These are phyloP conservation scores for Spathaspora arborariae DNA, from an alignment of 805 yeast species.

Conservation along the genomic window DNA sequence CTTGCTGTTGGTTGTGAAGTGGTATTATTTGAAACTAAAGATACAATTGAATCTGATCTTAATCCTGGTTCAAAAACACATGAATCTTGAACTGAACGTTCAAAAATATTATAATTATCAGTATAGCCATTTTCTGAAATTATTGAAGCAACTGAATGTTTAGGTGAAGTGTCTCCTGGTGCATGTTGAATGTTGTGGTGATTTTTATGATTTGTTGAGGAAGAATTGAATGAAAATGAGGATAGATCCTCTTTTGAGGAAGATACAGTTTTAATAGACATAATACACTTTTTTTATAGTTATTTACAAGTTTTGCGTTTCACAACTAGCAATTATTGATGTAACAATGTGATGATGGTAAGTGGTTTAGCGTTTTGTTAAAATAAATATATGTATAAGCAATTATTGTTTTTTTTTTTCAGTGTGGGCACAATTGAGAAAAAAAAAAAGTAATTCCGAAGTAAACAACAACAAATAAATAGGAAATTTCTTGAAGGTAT, in stretches of 20 bases:
- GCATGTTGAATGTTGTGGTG: background rate
- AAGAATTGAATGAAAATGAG: slow-evolving; percentile 16
- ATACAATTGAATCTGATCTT: slow-evolving; percentile 8
- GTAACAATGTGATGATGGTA: background rate
- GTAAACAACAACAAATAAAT: background rate
- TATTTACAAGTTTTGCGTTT: background rate
- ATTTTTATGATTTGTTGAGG: slow-evolving; percentile 3
- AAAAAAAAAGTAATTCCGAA: background rate
- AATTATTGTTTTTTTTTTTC: background rate
- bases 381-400: background rate
- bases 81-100: slow-evolving; percentile 39
- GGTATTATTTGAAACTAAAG: slow-evolving; percentile 2
- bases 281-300: background rate
- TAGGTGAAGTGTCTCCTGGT: slow-evolving; percentile 7
- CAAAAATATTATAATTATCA: slow-evolving; percentile 30
- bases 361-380: background rate
- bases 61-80: slow-evolving; percentile 10
- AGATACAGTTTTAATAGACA: background rate
- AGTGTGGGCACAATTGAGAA: background rate
- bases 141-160: slow-evolving; percentile 5
- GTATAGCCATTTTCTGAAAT: slow-evolving; percentile 5
- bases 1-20: slow-evolving; percentile 3
- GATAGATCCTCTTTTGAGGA: slow-evolving; percentile 16
- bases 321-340: background rate
- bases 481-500: background rate